Evolutionary conservation across 176 grass and related monocot genomes (phyloP).

Genomic region (Hyparrhenia diplandra): DNA sequence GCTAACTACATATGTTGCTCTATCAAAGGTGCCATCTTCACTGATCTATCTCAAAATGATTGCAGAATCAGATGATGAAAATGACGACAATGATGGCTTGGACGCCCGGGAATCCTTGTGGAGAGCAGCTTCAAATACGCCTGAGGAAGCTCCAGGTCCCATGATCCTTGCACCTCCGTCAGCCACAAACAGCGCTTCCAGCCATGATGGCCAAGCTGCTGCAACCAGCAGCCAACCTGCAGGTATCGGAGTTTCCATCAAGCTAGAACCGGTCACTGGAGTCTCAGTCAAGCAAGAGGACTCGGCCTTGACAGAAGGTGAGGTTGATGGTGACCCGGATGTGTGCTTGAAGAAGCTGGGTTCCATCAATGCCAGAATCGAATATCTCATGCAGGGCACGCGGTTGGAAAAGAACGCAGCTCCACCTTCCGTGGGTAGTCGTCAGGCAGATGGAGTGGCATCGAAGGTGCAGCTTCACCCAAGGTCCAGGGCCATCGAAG

Average conservation of each 20-base stretch:
- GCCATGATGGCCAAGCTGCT: background rate
- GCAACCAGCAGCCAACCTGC: background rate
- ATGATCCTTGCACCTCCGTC: background rate
- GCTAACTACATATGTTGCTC: background rate
- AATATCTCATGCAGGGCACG: background rate
- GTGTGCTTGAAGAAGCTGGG: background rate
- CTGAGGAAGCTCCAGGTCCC: background rate
- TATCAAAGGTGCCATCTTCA: background rate
- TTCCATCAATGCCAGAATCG: background rate
- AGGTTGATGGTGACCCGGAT: background rate
- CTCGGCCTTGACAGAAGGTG: background rate
- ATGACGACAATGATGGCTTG: background rate
- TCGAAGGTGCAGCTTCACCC: background rate
- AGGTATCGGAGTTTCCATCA: background rate
- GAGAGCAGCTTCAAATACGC: background rate
- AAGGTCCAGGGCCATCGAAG: background rate
- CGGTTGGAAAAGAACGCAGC: background rate
- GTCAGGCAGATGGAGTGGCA: background rate
- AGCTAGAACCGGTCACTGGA: background rate
- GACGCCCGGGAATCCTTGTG: background rate
- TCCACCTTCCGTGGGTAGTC: background rate
- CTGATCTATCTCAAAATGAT: background rate
- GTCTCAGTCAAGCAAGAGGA: background rate
- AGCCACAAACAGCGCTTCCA: background rate
- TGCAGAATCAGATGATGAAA: constrained; percentile 25